Evolutionary conservation across 352 stramenopile genomes (phyloP).

Genomic region (Albugo laibachii): DNA sequence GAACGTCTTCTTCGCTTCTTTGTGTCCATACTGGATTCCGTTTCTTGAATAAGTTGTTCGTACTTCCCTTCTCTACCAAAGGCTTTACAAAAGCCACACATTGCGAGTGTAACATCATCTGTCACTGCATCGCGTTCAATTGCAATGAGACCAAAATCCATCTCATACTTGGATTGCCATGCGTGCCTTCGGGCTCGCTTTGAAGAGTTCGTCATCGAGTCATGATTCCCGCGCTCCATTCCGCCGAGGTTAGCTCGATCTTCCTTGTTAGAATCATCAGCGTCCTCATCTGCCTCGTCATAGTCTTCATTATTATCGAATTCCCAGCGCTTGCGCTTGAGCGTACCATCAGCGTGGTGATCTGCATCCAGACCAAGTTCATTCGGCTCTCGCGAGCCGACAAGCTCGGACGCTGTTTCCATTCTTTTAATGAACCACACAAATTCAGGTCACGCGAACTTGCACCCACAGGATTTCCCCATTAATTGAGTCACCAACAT

Average conservation of each 20-base stretch:
- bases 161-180: constrained; percentile 71
- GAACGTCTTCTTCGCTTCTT: constrained; percentile 62
- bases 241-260: constrained; percentile 10
- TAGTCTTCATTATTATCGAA: constrained; percentile 28
- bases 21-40: constrained; percentile 26
- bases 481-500: too few relatives aligned
- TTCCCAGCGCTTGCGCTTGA: constrained; percentile 1
- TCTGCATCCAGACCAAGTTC: too few relatives aligned
- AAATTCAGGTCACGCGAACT: too few relatives aligned
- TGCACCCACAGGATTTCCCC: too few relatives aligned
- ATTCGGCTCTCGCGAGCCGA: too few relatives aligned
- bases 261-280: constrained; percentile 1
- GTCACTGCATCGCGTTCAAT: constrained; percentile 47
- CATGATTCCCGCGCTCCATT: background rate
- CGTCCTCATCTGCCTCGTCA: too few relatives aligned
- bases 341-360: too few relatives aligned
- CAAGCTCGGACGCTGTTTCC: too few relatives aligned
- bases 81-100: constrained; percentile 70
- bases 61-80: constrained; percentile 64
- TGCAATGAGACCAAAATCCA: constrained; percentile 50
- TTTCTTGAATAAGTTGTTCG: constrained; percentile 33
- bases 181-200: constrained; percentile 41
- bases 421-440: too few relatives aligned
- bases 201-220: constrained; percentile 11
- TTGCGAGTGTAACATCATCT: constrained; percentile 52